Percentiles rank a stretch among this genome's conserved stretches.
Evolutionary conservation across 179 eudicot species (phyloP).

Genomic region (Beta corolliflora): DNA sequence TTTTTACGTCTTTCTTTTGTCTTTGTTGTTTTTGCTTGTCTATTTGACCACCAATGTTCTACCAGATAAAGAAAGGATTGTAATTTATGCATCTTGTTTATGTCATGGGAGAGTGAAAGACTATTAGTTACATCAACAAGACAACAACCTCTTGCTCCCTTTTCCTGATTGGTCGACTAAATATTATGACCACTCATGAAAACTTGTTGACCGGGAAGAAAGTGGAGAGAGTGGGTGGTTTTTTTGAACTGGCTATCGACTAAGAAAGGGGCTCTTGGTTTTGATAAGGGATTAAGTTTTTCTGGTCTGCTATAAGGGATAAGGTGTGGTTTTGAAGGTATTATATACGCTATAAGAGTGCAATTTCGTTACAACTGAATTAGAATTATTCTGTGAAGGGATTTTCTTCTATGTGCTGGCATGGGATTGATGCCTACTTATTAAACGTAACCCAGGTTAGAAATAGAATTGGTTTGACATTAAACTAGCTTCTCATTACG

Average conservation of each 20-base stretch:
- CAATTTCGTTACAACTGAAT: background rate
- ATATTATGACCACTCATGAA: background rate
- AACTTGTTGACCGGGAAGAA: background rate
- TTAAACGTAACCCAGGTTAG: background rate
- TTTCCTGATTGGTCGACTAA: background rate
- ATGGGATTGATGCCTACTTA: background rate
- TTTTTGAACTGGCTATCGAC: background rate
- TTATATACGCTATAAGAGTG: background rate
- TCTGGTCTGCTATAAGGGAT: too few species aligned
- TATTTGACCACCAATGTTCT: background rate
- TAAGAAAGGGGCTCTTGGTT: background rate
- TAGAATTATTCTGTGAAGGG: background rate
- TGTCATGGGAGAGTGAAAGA: background rate
- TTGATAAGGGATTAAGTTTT: background rate
- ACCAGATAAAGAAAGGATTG: background rate
- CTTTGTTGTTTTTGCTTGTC: background rate
- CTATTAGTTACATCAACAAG: background rate
- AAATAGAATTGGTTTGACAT: constrained; percentile 1
- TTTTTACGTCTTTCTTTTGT: background rate
- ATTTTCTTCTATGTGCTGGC: background rate
- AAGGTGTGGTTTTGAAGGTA: background rate
- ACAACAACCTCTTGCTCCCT: background rate
- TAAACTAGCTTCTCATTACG: background rate
- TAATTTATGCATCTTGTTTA: background rate
- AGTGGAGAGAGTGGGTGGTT: background rate